Evolutionary conservation across 2,329 filamentous ascomycete species (phyloP).

Genomic region (Elsinoe arachidis): DNA sequence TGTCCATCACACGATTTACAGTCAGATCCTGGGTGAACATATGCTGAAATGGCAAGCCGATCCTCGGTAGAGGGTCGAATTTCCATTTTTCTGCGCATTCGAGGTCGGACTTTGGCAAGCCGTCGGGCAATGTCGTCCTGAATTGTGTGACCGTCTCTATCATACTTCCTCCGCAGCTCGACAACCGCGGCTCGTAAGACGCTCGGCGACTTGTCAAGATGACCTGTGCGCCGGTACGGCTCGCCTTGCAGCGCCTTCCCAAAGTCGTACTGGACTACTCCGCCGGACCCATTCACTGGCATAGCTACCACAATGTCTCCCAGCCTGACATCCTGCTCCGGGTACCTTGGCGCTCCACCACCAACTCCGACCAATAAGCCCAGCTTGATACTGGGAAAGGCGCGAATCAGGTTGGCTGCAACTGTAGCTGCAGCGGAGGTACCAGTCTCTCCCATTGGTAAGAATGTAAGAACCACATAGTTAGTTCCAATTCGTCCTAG

Average conservation of each 20-base stretch:
- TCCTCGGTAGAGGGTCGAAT: background rate
- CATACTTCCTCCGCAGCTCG: background rate
- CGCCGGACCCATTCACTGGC: slow-evolving; percentile 15
- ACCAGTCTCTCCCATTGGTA: slow-evolving; percentile 16
- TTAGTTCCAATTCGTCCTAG: slow-evolving; percentile 13
- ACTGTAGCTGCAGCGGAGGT: slow-evolving; percentile 14
- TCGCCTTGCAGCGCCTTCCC: slow-evolving; percentile 14
- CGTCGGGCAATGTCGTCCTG: background rate
- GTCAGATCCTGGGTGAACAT: background rate
- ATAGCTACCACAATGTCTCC: slow-evolving; percentile 24
- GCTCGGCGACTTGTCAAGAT: slow-evolving; percentile 17
- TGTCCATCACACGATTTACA: background rate
- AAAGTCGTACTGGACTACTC: slow-evolving; percentile 23
- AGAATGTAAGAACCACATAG: slow-evolving; percentile 18
- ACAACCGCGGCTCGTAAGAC: background rate
- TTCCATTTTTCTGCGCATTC: background rate
- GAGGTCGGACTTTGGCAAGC: background rate
- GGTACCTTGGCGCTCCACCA: slow-evolving; percentile 18
- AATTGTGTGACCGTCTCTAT: background rate
- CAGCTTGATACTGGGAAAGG: slow-evolving; percentile 12
- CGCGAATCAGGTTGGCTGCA: slow-evolving; percentile 14
- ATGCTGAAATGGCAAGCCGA: background rate
- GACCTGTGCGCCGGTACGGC: slow-evolving; percentile 16
- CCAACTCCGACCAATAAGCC: slow-evolving; percentile 22
- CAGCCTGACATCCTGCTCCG: slow-evolving; percentile 20